These are phyloP conservation scores for Candida lessepsii DNA, from an alignment of 805 yeast species.

Conservation along the genomic window DNA sequence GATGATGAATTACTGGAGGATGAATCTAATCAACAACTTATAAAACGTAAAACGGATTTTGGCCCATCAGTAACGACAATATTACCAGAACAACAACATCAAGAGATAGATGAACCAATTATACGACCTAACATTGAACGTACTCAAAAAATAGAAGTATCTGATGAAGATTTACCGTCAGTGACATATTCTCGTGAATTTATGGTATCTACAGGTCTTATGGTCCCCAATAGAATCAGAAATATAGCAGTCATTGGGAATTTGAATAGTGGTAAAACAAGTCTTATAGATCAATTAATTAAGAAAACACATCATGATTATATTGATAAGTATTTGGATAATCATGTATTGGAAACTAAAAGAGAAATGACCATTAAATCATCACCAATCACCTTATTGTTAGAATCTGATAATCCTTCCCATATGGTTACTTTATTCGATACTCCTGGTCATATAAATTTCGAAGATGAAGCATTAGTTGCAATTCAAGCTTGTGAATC, in stretches of 20 bases:
- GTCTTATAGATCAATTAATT: constrained; percentile 67
- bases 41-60: constrained; percentile 2
- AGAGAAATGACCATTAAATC: constrained; percentile 69
- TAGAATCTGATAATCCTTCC: constrained; percentile 55
- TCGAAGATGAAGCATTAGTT: constrained; percentile 68
- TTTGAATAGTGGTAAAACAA: constrained; percentile 82
- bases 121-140: constrained; percentile 28
- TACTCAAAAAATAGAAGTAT: constrained; percentile 34
- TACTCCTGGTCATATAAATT: constrained; percentile 90
- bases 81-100: constrained; percentile 36
- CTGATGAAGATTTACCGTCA: constrained; percentile 29
- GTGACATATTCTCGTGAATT: constrained; percentile 63
- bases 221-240: constrained; percentile 62
- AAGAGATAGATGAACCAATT: constrained; percentile 21
- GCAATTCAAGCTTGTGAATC: constrained; percentile 63
- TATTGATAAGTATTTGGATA: constrained; percentile 62
- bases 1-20: constrained; percentile 7
- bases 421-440: constrained; percentile 66
- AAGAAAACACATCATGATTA: constrained; percentile 55
- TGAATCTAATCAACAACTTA: constrained; percentile 1
- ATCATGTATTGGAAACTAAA: constrained; percentile 62
- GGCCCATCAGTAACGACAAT: constrained; percentile 61
- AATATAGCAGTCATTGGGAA: constrained; percentile 81
- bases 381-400: constrained; percentile 58
- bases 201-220: constrained; percentile 45